Evolutionary conservation across 2,329 filamentous ascomycete species (phyloP), one percentile per base, ranked within the genome.

Genomic region (Claviceps sp.): DNA sequence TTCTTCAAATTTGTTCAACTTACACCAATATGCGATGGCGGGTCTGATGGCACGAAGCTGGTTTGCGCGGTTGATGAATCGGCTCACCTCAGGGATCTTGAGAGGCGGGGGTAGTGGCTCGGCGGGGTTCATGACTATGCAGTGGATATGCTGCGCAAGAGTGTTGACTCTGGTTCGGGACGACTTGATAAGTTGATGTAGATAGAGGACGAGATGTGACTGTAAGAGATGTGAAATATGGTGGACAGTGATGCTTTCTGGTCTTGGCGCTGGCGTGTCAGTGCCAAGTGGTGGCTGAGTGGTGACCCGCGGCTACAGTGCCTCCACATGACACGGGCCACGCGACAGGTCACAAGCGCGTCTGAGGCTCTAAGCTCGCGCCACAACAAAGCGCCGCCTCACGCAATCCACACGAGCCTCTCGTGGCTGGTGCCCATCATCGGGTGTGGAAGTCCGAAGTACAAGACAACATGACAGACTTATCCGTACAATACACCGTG

Each of bases 1-100:
- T 5, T 49, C 45, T 22, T 34, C 3, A 14, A 3, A 8, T 37
- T 22, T 34, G 50, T 36, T 50, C 9, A 22, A 77, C 85, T 63
- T 77, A 95, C 91, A 93, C 89, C 91, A 97, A 68, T 97, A 98
- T 56, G 90, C 78, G 59, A 97, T 79, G 54, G 93, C 87, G 8
- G 93, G 93, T 68, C 91, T 93, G 62, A 83, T 80, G 53, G 78
- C 78, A 65, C 91, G 86, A 47, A 98, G 79, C 71, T 98, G 91
- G 38, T 80, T 78, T 37, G 88, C 91, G 62, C 91, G 82, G 51
- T 83, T 78, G 55, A 90, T 83, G 67, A 94, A 96, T 54, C 88
- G 86, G 58, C 81, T 82, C 62, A 95, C 81, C 65, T 95, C 89
- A 54, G 86, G 83, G 52, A 83, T 74, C 71, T 86, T 89, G 61